Conservation (phyloP, 371 early-diverging fungal genomes). For the Mucor ambiguus region DNA sequence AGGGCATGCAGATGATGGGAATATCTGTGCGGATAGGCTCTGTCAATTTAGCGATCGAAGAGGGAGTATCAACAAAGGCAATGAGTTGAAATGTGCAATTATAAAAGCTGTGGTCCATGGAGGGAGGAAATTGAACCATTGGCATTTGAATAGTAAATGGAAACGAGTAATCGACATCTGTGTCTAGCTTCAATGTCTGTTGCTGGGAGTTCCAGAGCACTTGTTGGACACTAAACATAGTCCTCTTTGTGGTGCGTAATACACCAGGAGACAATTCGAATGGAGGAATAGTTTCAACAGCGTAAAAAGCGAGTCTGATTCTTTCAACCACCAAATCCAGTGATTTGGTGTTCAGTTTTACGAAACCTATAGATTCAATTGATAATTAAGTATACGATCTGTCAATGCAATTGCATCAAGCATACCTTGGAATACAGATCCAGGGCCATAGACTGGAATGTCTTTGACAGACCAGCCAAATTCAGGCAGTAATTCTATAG, state of each 20-base stretch:
- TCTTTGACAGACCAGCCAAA: slow-evolving; percentile 29
- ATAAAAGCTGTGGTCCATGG: slow-evolving; percentile 3
- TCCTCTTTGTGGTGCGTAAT: not conserved
- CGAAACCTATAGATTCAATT: not conserved
- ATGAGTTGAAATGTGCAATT: slow-evolving; percentile 17
- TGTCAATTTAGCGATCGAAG: not conserved
- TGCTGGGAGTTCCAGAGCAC: slow-evolving; percentile 11
- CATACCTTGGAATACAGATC: slow-evolving; percentile 35
- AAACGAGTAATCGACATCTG: not conserved
- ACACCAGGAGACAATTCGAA: slow-evolving; percentile 11
- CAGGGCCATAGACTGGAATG: slow-evolving; percentile 26
- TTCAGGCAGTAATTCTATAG: slow-evolving; percentile 24
- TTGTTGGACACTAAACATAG: slow-evolving; percentile 13
- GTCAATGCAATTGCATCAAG: not conserved
- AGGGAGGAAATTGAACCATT: slow-evolving; percentile 27
- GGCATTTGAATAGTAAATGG: slow-evolving; percentile 31
- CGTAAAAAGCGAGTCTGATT: slow-evolving; percentile 21
- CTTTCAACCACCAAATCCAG: slow-evolving; percentile 1
- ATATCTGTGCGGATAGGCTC: not conserved
- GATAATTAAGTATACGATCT: not conserved
- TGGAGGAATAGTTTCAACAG: slow-evolving; percentile 19
- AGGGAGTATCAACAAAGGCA: slow-evolving; percentile 15
- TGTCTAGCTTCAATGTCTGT: not conserved
- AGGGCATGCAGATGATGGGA: slow-evolving; percentile 22
- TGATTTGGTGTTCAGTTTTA: slow-evolving; percentile 12